phyloP scores from a whole-genome alignment of 1,139 yeast species.

The Wickerhamiella infanticola region DNA sequence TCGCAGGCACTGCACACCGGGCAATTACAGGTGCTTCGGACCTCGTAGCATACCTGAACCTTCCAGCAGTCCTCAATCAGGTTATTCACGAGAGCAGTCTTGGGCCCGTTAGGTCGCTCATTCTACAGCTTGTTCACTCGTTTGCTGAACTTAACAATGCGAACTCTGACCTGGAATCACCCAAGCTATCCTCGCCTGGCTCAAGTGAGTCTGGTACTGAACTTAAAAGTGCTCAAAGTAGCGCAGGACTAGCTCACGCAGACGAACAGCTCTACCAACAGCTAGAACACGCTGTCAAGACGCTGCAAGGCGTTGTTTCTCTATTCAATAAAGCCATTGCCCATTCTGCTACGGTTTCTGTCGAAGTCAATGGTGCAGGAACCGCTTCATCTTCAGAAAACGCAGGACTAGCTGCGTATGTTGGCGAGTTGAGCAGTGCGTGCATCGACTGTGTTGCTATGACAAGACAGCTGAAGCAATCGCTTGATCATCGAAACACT shows the following conservation, averaged over 20 bases:
- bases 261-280: constrained; percentile 66
- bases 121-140: constrained; percentile 56
- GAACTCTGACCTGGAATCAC: constrained; percentile 32
- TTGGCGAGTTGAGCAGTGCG: constrained; percentile 64
- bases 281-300: constrained; percentile 55
- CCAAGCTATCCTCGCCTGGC: not conserved
- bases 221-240: not conserved
- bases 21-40: not conserved
- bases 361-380: constrained; percentile 10
- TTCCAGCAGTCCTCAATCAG: not conserved
- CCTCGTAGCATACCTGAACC: not conserved
- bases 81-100: not conserved
- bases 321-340: constrained; percentile 67
- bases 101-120: constrained; percentile 55
- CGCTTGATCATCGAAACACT: constrained; percentile 38
- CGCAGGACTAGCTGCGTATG: constrained; percentile 40
- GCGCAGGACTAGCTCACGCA: constrained; percentile 31
- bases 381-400: constrained; percentile 18
- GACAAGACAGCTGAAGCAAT: constrained; percentile 48
- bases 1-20: not conserved
- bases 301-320: constrained; percentile 66
- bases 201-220: not conserved
- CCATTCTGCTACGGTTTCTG: constrained; percentile 48
- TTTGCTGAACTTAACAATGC: constrained; percentile 65
- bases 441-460: constrained; percentile 70